Base-by-base conservation (phyloP, 805 yeast species). In the Blastobotrys peoriensis region DNA sequence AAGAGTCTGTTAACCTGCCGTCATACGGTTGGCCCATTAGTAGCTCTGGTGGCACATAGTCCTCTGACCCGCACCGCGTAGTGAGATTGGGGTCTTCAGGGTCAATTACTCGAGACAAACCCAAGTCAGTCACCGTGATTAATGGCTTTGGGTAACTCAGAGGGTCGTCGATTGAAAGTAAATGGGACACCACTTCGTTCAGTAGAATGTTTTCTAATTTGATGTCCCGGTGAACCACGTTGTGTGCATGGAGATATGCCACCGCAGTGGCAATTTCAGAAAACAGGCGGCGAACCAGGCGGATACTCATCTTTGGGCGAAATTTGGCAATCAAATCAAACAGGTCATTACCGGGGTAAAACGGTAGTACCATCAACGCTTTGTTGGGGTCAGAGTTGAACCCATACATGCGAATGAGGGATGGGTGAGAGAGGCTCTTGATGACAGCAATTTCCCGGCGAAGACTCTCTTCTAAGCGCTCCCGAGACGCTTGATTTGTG, bases 61-160 rank as follows among this genome's bases (percentile, higher is more conserved):
- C 98, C 51, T 86, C 96, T 1, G 96, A 86, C 0, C 99, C 98
- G 63, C 98, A 93, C 49, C 98, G 67, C 1, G 98, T 91, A 2
- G 85, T 74, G 20, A 94, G 70, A 46, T 82, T 55, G 20, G 87
- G 84, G 51, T 76, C 69, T 1, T 68, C 71, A 1, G 78, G 74
- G 40, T 74, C 78, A 19, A 91, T 73, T 40, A 71, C 68, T 54
- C 87, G 81, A 8, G 95, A 82, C 21, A 93, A 72, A 0, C 99
- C 98, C 64, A 93, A 83, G 68, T 93, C 99, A 0, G 95, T 81
- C 25, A 88, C 62, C 13, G 78, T 80, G 1, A 79, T 77, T 15
- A 80, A 48, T 40, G 74, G 70, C 3, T 47, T 47, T 43, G 57
- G 57, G 38, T 40, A 50, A 13, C 49, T 37, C 22, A 38, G 41